Evolutionary conservation across 176 grass and related monocot species (phyloP).

Genomic region (Chrysopogon serrulatus): DNA sequence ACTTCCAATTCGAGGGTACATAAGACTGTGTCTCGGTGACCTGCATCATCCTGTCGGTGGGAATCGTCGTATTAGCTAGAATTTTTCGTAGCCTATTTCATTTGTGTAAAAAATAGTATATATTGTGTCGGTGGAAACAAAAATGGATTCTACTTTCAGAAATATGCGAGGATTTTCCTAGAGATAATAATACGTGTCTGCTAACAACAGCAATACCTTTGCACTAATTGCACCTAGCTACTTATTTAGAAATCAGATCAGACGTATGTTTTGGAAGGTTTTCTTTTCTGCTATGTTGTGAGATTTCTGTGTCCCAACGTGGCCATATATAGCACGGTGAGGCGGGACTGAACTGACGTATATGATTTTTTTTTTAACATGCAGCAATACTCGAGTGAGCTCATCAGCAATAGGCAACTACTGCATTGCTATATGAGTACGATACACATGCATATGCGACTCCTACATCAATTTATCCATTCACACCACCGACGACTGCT

Average conservation of each 20-base stretch:
- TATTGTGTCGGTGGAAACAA: too few relatives aligned
- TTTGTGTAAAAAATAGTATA: background rate
- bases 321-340: background rate
- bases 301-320: background rate
- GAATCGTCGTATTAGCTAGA: background rate
- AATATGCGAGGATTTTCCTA: background rate
- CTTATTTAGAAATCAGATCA: background rate
- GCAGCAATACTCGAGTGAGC: background rate
- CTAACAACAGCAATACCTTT: too few relatives aligned
- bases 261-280: background rate
- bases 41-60: background rate
- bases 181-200: background rate
- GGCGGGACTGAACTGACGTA: background rate
- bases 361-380: background rate
- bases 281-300: background rate
- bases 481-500: background rate
- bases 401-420: background rate
- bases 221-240: background rate
- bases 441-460: background rate
- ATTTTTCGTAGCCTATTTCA: background rate
- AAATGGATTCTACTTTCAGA: too few relatives aligned
- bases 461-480: too few relatives aligned
- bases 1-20: background rate
- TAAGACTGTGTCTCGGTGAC: background rate
- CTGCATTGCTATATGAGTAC: slow-evolving; percentile 4